Percentiles rank a stretch among this genome's conserved stretches.
Conservation (phyloP, 2,329 filamentous ascomycete genomes). For the Clarireedia monteithiana region DNA sequence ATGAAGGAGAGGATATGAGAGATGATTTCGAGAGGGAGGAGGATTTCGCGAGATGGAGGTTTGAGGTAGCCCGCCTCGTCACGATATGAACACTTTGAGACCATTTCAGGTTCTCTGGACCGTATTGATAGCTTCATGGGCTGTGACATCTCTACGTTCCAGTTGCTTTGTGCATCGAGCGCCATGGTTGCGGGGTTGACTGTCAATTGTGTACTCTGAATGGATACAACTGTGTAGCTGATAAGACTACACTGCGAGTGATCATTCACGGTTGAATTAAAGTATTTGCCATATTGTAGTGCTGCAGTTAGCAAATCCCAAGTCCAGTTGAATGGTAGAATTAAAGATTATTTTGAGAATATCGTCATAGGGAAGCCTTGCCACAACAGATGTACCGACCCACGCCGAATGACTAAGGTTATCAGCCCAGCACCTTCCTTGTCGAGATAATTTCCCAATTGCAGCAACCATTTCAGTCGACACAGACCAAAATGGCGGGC, state of each 20-base stretch:
- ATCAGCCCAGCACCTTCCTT: background rate
- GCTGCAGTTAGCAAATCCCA: no score
- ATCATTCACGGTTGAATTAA: background rate
- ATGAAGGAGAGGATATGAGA: constrained; percentile 26
- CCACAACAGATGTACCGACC: no score
- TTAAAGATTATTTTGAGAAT: no score
- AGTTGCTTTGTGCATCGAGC: constrained; percentile 27
- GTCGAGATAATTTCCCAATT: background rate
- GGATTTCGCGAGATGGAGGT: constrained; percentile 17
- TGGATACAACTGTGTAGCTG: background rate
- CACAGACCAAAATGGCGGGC: background rate
- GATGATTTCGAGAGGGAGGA: constrained; percentile 28
- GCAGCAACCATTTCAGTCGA: background rate
- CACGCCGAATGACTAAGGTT: background rate
- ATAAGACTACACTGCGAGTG: background rate
- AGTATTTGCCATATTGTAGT: no score
- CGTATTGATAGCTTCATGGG: constrained; percentile 14
- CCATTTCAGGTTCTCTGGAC: background rate
- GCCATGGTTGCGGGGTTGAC: constrained; percentile 15
- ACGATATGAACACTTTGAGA: background rate
- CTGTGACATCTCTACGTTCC: constrained; percentile 27
- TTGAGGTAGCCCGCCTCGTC: background rate
- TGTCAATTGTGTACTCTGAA: background rate
- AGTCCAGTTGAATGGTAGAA: no score
- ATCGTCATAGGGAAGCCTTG: no score